Evolutionary conservation across 495 filamentous ascomycete species (phyloP).

Genomic region (Talaromyces adpressus): DNA sequence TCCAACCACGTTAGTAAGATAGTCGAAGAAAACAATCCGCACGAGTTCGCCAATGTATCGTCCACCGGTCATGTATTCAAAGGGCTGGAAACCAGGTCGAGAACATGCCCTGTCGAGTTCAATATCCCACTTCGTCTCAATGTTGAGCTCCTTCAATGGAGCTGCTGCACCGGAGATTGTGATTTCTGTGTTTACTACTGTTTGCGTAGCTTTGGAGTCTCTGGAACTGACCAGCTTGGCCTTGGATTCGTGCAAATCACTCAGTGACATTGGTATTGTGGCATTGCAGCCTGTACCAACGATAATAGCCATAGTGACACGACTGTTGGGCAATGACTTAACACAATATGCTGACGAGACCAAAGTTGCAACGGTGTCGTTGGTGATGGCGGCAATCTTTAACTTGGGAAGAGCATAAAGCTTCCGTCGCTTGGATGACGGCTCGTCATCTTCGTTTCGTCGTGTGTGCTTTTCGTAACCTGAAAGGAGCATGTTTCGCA

Average conservation of each 20-base stretch:
- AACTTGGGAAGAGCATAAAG: constrained; percentile 54
- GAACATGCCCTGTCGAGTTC: constrained; percentile 58
- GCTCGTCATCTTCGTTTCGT: constrained; percentile 36
- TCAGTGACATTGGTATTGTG: constrained; percentile 64
- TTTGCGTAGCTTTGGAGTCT: constrained; percentile 43
- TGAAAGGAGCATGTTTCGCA: constrained; percentile 57
- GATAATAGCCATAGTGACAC: constrained; percentile 74
- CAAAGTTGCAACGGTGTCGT: constrained; percentile 75
- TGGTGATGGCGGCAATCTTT: constrained; percentile 69
- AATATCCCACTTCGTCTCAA: constrained; percentile 67
- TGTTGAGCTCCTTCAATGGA: constrained; percentile 53
- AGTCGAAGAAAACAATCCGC: constrained; percentile 62
- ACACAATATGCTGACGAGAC: constrained; percentile 66
- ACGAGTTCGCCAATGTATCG: constrained; percentile 81
- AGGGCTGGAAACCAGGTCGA: constrained; percentile 73
- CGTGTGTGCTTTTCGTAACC: constrained; percentile 60
- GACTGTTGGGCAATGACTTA: constrained; percentile 55
- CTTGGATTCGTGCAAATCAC: constrained; percentile 58
- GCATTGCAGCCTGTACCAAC: constrained; percentile 81
- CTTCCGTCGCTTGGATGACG: constrained; percentile 37
- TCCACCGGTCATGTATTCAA: constrained; percentile 83
- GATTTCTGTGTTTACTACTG: constrained; percentile 83
- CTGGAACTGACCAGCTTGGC: constrained; percentile 32
- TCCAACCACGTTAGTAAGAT: constrained; percentile 40
- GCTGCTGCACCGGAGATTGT: constrained; percentile 67